Conservation (phyloP, 306 rosid species). For the Cucurbita argyrosperma region DNA sequence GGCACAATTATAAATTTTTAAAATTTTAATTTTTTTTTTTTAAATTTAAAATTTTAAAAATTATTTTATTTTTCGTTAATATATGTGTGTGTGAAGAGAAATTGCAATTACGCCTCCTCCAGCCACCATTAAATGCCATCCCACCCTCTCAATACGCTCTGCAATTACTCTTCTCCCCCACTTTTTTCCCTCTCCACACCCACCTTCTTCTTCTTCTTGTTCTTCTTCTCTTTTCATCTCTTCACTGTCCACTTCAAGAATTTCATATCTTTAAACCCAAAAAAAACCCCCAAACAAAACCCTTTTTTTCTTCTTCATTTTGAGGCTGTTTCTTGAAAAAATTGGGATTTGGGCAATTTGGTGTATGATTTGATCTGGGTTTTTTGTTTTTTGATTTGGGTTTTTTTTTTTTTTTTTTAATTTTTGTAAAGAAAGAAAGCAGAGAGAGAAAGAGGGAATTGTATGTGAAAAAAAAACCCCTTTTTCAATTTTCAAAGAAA, state of each 20-base stretch:
- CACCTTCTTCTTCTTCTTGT: slow-evolving; percentile 11
- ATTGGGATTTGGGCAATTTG: background rate
- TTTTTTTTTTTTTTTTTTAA: background rate
- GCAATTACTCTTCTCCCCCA: slow-evolving; percentile 44
- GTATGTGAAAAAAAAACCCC: background rate
- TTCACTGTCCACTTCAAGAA: background rate
- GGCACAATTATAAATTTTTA: background rate
- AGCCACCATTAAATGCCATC: slow-evolving; percentile 81
- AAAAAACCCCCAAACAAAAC: too few species aligned
- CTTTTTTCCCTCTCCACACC: slow-evolving; percentile 18
- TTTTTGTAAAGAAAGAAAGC: background rate
- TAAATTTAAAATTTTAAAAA: background rate
- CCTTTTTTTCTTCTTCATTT: background rate
- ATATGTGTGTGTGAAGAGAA: slow-evolving; percentile 20
- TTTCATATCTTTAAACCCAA: background rate
- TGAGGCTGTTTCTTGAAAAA: background rate
- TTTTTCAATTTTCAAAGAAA: background rate
- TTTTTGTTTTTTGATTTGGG: background rate
- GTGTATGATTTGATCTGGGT: background rate
- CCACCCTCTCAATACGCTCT: slow-evolving; percentile 97
- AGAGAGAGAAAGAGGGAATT: too few species aligned
- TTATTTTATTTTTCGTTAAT: slow-evolving; percentile 4
- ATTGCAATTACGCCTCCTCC: slow-evolving; percentile 65
- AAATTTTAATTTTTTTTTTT: too few species aligned
- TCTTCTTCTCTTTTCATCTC: background rate